phyloP scores from a whole-genome alignment of 2,329 filamentous ascomycete genomes.

The Colletotrichum sp. region DNA sequence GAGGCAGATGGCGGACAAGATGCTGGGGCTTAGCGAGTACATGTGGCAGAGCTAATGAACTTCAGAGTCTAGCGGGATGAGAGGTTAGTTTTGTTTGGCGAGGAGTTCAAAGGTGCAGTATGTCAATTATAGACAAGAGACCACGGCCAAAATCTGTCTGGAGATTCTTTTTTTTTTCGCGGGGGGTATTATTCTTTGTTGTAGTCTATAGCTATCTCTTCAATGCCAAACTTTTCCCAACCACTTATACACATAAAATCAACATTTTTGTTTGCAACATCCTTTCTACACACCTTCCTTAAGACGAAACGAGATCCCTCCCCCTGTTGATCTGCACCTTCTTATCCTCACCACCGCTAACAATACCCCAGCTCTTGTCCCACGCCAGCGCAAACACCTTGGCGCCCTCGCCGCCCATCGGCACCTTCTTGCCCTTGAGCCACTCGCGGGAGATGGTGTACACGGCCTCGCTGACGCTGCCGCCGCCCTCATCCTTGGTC shows the following conservation, averaged over 20 bases:
- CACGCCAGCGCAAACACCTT: slow-evolving; percentile 92
- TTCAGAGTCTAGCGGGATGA: not conserved
- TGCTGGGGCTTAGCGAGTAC: slow-evolving; percentile 73
- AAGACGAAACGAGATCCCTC: slow-evolving; percentile 51
- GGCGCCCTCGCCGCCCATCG: slow-evolving; percentile 77
- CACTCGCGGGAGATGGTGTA: slow-evolving; percentile 79
- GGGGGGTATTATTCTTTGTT: slow-evolving; percentile 21
- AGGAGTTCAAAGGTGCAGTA: slow-evolving; percentile 1
- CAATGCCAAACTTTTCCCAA: slow-evolving; percentile 21
- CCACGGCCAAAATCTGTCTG: not conserved
- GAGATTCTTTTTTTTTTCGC: not conserved
- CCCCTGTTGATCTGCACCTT: slow-evolving; percentile 88
- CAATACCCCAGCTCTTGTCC: slow-evolving; percentile 86
- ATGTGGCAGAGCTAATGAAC: slow-evolving; percentile 65
- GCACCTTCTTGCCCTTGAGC: slow-evolving; percentile 66
- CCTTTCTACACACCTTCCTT: slow-evolving; percentile 21
- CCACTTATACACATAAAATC: slow-evolving; percentile 1
- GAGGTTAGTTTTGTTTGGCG: not conserved
- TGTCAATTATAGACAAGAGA: not conserved
- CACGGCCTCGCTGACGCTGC: slow-evolving; percentile 74
- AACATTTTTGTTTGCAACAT: not conserved
- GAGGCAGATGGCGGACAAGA: slow-evolving; percentile 73
- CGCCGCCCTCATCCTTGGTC: slow-evolving; percentile 64
- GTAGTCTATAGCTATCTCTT: slow-evolving; percentile 15
- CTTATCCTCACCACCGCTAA: slow-evolving; percentile 93